These are phyloP conservation scores for Capsicum baccatum DNA, from an alignment of 257 asterid species.

Conservation along the genomic window DNA sequence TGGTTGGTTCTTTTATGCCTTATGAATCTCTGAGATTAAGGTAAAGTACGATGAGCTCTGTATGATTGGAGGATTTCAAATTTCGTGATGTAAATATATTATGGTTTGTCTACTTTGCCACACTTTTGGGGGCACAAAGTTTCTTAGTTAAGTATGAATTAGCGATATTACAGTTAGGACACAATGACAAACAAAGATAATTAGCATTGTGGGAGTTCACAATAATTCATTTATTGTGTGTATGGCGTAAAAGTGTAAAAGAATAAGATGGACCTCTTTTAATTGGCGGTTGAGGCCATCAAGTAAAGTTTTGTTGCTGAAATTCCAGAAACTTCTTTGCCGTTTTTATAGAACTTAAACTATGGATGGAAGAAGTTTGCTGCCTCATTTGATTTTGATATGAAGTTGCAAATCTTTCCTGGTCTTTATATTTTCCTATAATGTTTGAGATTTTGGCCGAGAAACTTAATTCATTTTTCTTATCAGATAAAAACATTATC, in stretches of 20 bases:
- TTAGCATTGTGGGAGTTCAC: not conserved
- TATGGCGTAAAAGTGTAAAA: not conserved
- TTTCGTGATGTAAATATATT: constrained; percentile 4
- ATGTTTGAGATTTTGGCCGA: no score
- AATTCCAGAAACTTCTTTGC: not conserved
- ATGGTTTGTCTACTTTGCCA: not conserved
- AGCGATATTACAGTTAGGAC: not conserved
- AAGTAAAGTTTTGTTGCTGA: not conserved
- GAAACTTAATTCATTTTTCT: no score
- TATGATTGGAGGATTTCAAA: not conserved
- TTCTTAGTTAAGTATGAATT: not conserved
- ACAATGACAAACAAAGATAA: not conserved
- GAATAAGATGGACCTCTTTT: no score
- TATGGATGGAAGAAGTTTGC: not conserved
- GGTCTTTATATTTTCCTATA: no score
- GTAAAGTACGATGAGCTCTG: not conserved
- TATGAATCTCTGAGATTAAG: not conserved
- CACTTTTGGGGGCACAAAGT: not conserved
- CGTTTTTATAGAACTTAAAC: not conserved
- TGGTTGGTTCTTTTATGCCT: constrained; percentile 11
- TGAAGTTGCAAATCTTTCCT: no score
- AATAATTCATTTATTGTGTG: no score
- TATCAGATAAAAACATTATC: no score
- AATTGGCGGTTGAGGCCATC: not conserved
- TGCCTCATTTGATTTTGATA: no score